These are phyloP conservation scores for Croton laevigatus DNA, from an alignment of 441 rosid species.

Conservation along the genomic window DNA sequence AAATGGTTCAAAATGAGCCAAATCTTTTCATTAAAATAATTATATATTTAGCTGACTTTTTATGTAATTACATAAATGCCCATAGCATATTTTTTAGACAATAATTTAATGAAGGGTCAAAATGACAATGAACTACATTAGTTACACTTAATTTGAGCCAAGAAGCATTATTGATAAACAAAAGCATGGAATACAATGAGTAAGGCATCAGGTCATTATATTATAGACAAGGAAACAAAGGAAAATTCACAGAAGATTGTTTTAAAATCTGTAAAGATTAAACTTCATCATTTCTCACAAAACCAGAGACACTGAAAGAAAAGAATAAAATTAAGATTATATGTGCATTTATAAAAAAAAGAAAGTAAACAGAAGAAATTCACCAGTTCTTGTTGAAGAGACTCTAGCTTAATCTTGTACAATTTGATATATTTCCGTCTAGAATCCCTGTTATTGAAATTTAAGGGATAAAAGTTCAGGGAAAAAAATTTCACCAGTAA, in stretches of 20 bases:
- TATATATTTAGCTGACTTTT: too few relatives aligned
- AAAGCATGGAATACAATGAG: background rate
- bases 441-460: constrained; percentile 48
- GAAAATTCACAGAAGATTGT: background rate
- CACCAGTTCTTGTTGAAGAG: constrained; percentile 78
- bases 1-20: too few relatives aligned
- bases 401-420: constrained; percentile 75
- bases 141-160: too few relatives aligned
- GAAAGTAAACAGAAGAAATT: constrained; percentile 16
- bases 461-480: background rate
- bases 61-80: too few relatives aligned
- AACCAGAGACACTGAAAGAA: constrained; percentile 1
- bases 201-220: constrained; percentile 1
- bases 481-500: background rate
- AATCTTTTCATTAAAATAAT: too few relatives aligned
- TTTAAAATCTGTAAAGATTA: background rate
- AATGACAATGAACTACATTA: too few relatives aligned
- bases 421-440: constrained; percentile 72
- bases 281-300: background rate
- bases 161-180: too few relatives aligned
- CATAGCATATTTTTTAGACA: too few relatives aligned
- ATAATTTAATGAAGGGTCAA: too few relatives aligned
- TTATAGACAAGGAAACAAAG: background rate
- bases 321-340: background rate
- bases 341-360: background rate